Base-by-base conservation (phyloP, 148 eudicot genomes). In the Fallopia convolvulus region DNA sequence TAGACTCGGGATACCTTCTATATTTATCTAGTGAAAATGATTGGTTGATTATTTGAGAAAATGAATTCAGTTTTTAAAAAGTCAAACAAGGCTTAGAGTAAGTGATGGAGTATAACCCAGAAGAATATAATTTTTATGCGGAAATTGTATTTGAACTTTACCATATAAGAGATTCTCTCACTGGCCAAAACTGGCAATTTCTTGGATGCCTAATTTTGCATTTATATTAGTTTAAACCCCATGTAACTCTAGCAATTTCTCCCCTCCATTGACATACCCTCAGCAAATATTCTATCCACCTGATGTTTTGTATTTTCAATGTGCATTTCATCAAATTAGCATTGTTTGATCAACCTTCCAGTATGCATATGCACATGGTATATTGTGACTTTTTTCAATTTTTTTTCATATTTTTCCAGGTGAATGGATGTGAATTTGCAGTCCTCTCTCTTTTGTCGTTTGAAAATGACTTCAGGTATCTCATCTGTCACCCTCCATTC, bases 361-460 rank as follows among this genome's bases (percentile, higher is more conserved):
- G 39, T 26, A 61, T 6, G 15, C 39, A 30, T 4, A 61, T 61
- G 30, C 2, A 30, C 70, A 23, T 68, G 46, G 21, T 68, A 68
- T 8, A n/a, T 3, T 11, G 26, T 53, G 41, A 26, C 40, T 6
- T 36, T 26, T 79, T 68, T 47, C 12, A 10, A n/a, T 61, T 72
- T 79, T 36, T 40, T 58, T 36, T 10, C 4, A 14, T 26, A 17
- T 17, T 46, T 76, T 76, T 56, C 40, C 84, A 95, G 99, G 97
- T 90, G 44, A 93, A 89, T 78, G 97, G 98, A 23, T 66, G 86
- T 88, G 99, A 95, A 89, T 87, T 85, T 79, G 99, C 94, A 79
- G 65, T 95, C 66, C 72, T 93, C 39, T 93, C 99, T 79, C 89
- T 95, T 77, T 82, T 93, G 76, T 85, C 93, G 77, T 82, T 77